These are phyloP conservation scores for Chytriomyces sp. DNA, from an alignment of 192 early-diverging fungal species.

Conservation along the genomic window DNA sequence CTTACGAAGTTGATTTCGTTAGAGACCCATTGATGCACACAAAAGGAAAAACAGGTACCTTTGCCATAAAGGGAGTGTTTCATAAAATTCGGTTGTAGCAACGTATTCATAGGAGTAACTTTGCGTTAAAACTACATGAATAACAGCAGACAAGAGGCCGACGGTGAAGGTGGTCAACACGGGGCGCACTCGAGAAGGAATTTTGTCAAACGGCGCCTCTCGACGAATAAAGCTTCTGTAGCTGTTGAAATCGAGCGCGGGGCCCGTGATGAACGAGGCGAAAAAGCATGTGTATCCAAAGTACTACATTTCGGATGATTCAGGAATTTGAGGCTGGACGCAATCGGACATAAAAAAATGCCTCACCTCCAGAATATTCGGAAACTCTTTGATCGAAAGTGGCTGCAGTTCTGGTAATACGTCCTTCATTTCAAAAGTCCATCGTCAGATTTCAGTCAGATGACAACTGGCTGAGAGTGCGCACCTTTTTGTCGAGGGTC, in stretches of 20 bases:
- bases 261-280: slow-evolving; percentile 74
- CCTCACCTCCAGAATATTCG: slow-evolving; percentile 61
- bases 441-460: background rate
- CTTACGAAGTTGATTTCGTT: too few species aligned
- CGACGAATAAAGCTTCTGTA: slow-evolving; percentile 45
- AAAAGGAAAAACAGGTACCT: slow-evolving; percentile 26
- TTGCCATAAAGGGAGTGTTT: slow-evolving; percentile 5
- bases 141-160: slow-evolving; percentile 25
- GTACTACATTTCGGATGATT: slow-evolving; percentile 39
- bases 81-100: background rate
- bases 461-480: background rate
- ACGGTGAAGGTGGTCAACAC: slow-evolving; percentile 29
- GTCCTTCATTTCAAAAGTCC: slow-evolving; percentile 41
- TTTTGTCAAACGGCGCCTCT: slow-evolving; percentile 44
- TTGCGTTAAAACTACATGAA: background rate
- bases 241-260: slow-evolving; percentile 54
- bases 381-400: slow-evolving; percentile 65
- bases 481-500: slow-evolving; percentile 47
- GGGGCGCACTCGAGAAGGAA: slow-evolving; percentile 42
- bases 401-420: slow-evolving; percentile 71
- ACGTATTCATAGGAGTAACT: slow-evolving; percentile 14
- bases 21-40: too few species aligned
- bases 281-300: slow-evolving; percentile 92
- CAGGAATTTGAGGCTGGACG: too few species aligned
- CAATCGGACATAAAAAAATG: too few species aligned